Base-by-base conservation (phyloP, 1,139 yeast species). In the Suhomyces guaymorum region DNA sequence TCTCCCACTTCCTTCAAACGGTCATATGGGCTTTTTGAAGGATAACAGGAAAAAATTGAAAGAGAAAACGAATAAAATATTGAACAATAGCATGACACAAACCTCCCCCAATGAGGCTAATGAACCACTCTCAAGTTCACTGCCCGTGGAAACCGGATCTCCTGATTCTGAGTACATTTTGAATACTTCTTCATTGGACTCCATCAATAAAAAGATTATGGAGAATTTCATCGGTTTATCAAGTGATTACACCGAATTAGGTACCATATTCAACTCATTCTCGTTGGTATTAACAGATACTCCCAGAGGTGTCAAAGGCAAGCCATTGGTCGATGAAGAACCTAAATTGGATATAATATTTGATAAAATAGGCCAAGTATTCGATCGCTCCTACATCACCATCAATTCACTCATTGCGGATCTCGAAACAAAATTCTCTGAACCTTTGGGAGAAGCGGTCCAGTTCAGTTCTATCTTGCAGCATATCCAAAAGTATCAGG, bases 371-470 rank as follows among this genome's bases (percentile, higher is more conserved):
- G 96, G 97, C 4, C 88, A 83, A 52, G 81, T 85, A 0, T 81
- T 84, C 50, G 96, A 88, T 53, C 73, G 85, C 28, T 78, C 81
- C 22, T 81, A 79, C 39, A 68, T 82, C 26, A 73, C 85, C 10
- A 71, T 88, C 24, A 85, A 82, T 43, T 70, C 79, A 4, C 66
- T 90, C 15, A 80, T 83, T n/a, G 75, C 79, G 25, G 77, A 79
- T 29, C 65, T 90, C 29, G 81, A 86, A 43, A 76, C 87, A 7
- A 78, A 80, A 36, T 82, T 89, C 47, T 75, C 87, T 25, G 97
- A 90, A 53, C 95, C 95, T 4, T 64, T 90, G 21, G 81, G 86
- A 5, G 97, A 90, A 53, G 77, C 86, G 12, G 89, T 84, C 10
- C 88, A 85, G 50, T 80, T 83, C 59, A 79, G 94, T 0, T 70